These are phyloP conservation scores for Chrysochromulina tobinii DNA, from an alignment of 78 protist genomes.

Conservation along the genomic window DNA sequence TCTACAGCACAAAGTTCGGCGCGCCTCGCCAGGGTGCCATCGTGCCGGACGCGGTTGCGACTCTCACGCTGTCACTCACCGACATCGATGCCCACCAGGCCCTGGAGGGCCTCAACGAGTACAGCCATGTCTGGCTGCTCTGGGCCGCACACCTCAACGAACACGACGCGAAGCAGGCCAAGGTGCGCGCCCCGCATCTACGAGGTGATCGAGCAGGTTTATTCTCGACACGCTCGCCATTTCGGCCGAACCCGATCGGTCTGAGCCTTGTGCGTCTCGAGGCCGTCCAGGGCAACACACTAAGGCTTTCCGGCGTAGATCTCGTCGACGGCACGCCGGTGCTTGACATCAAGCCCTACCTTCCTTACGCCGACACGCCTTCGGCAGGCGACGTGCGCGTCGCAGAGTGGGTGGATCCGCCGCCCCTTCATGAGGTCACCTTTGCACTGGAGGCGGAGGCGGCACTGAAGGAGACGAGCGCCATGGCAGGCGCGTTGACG, in stretches of 20 bases:
- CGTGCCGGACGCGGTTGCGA: neutral
- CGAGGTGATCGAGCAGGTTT: conserved; percentile 38
- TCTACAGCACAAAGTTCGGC: neutral
- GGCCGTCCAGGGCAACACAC: conserved; percentile 34
- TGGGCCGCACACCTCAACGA: conserved; percentile 65
- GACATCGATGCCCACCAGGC: neutral
- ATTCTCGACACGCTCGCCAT: conserved; percentile 58
- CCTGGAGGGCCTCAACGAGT: conserved; percentile 34
- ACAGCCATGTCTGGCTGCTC: conserved; percentile 79
- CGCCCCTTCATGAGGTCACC: too few relatives aligned
- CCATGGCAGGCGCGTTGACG: too few relatives aligned
- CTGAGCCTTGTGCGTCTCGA: conserved; percentile 47
- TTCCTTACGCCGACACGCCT: conserved; percentile 10
- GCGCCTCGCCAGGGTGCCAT: conserved; percentile 21
- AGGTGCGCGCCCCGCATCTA: conserved; percentile 37
- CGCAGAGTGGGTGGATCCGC: too few relatives aligned
- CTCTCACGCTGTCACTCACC: neutral
- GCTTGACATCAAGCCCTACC: conserved; percentile 79
- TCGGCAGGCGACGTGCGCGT: too few relatives aligned
- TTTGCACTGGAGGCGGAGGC: too few relatives aligned
- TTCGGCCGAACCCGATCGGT: conserved; percentile 53
- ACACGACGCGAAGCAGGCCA: neutral
- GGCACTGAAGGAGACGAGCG: too few relatives aligned
- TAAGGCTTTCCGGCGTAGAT: conserved; percentile 73
- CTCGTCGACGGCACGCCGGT: conserved; percentile 83